Evolutionary conservation across 1,284 basidiomycete species (phyloP).

Genomic region (Cryptococcus jaspeensis): DNA sequence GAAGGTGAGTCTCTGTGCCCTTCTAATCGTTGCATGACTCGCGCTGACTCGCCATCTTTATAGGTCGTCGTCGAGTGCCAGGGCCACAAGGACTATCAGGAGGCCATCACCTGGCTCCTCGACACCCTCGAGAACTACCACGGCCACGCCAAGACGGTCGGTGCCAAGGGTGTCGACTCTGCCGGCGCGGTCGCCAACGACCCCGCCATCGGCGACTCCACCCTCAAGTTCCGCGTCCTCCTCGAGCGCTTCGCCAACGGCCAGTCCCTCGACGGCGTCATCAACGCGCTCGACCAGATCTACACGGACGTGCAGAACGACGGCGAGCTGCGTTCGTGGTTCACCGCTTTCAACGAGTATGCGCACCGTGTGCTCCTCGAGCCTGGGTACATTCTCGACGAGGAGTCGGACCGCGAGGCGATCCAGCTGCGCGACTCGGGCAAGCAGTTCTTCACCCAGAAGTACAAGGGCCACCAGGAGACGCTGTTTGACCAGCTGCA

Average conservation of each 20-base stretch:
- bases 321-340: conserved; percentile 74
- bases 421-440: conserved; percentile 65
- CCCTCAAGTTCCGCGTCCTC: conserved; percentile 68
- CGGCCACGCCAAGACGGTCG: conserved; percentile 59
- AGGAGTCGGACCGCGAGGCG: conserved; percentile 66
- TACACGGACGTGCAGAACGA: conserved; percentile 76
- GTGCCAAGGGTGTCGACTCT: conserved; percentile 47
- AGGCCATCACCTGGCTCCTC: conserved; percentile 73
- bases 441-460: conserved; percentile 75
- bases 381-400: conserved; percentile 83
- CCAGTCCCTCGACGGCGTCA: conserved; percentile 62
- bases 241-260: conserved; percentile 90
- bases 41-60: not conserved
- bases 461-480: conserved; percentile 83
- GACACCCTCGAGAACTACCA: conserved; percentile 72
- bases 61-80: conserved; percentile 68
- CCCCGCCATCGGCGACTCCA: conserved; percentile 60
- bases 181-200: conserved; percentile 57
- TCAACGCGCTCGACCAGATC: conserved; percentile 70
- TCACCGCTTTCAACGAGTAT: conserved; percentile 64
- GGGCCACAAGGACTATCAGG: conserved; percentile 86
- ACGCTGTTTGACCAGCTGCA: conserved; percentile 68
- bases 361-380: conserved; percentile 74
- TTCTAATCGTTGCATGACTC: not conserved
- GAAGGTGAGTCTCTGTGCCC: conserved; percentile 56